These are phyloP conservation scores for Lipomyces starkeyi DNA, from an alignment of 805 yeast species.

Conservation along the genomic window DNA sequence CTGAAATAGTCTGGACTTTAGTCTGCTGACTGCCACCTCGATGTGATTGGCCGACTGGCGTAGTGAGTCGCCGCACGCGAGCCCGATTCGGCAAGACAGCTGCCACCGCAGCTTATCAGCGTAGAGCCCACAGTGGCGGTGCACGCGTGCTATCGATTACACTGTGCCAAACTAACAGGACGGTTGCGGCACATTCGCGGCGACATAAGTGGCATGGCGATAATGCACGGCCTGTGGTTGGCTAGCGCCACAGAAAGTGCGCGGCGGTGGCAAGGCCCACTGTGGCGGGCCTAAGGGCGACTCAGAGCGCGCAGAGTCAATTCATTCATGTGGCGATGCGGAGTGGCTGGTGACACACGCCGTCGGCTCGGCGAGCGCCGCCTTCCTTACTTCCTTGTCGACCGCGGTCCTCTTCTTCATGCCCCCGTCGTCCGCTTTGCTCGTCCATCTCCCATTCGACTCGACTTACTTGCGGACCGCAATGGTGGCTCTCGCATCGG, in stretches of 20 bases:
- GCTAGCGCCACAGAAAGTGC: neutral
- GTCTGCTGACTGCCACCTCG: no score
- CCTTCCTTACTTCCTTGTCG: neutral
- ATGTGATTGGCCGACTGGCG: no score
- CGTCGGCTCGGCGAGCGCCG: no score
- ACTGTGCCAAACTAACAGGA: neutral
- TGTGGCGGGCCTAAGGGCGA: neutral
- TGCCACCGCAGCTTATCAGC: no score
- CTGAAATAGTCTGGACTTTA: no score
- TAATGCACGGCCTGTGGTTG: neutral
- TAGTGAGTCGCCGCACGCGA: no score
- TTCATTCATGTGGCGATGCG: no score
- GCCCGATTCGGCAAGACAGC: no score
- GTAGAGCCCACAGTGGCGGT: neutral
- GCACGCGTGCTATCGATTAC: neutral
- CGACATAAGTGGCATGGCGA: neutral
- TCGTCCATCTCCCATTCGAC: neutral
- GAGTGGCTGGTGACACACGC: neutral
- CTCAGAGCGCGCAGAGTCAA: no score
- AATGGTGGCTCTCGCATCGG: neutral
- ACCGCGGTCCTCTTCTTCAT: neutral
- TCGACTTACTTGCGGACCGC: neutral
- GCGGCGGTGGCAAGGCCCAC: conserved; percentile 4
- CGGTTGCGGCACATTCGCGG: neutral
- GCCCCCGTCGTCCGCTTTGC: conserved; percentile 3